Evolutionary conservation across 345 rosid genomes (phyloP).

Genomic region (Rhodomyrtus tomentosa): DNA sequence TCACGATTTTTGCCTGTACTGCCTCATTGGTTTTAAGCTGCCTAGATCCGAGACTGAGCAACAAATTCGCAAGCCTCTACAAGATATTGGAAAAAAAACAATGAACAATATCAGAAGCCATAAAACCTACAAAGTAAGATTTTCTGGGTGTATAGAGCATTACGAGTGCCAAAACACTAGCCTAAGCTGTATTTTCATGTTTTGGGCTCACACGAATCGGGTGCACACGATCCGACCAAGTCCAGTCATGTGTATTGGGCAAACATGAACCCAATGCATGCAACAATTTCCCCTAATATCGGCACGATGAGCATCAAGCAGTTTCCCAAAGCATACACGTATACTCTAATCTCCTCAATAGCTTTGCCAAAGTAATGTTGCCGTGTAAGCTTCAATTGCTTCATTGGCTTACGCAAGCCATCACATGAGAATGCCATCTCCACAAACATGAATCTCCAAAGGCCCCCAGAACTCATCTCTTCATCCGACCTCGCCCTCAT

Average conservation of each 20-base stretch:
- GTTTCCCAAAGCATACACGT: neutral
- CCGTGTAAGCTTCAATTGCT: neutral
- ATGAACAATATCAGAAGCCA: neutral
- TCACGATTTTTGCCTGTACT: conserved; percentile 38
- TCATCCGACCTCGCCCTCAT: neutral
- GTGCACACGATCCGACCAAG: neutral
- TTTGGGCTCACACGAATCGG: neutral
- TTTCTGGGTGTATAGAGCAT: neutral
- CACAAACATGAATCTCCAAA: neutral
- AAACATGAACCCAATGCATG: neutral
- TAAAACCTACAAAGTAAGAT: neutral
- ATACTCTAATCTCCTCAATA: neutral
- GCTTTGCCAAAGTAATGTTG: neutral
- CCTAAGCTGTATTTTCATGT: neutral
- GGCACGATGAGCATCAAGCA: neutral
- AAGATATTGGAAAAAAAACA: neutral
- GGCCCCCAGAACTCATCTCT: neutral
- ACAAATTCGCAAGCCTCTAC: conserved; percentile 59
- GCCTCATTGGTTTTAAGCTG: conserved; percentile 43
- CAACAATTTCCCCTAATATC: neutral
- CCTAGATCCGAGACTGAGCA: conserved; percentile 22
- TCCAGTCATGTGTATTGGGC: neutral
- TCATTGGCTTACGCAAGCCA: neutral
- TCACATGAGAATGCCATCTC: neutral
- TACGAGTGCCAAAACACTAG: neutral